These are phyloP conservation scores for Solanum sitiens DNA, from an alignment of 257 asterid genomes.

Conservation along the genomic window DNA sequence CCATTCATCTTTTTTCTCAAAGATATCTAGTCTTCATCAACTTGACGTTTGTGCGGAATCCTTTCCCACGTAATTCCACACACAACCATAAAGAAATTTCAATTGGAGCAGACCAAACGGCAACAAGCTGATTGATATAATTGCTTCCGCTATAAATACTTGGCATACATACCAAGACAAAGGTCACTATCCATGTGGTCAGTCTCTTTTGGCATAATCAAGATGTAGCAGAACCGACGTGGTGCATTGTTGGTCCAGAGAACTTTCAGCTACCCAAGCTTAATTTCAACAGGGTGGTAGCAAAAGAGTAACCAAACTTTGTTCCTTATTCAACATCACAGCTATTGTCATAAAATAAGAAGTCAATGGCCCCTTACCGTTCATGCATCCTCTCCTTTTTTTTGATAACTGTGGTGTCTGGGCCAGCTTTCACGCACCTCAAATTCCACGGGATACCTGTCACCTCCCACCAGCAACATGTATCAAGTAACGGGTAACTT, in stretches of 20 bases:
- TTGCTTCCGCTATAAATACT: not conserved
- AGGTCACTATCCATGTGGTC: not conserved
- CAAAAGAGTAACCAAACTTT: not conserved
- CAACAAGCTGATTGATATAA: not conserved
- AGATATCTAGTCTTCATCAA: not conserved
- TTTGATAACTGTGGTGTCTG: too few species aligned
- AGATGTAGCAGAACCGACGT: not conserved
- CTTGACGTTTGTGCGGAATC: not conserved
- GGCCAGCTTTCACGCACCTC: not conserved
- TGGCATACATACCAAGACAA: not conserved
- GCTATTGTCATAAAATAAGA: not conserved
- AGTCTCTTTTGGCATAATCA: not conserved
- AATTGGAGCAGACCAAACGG: not conserved
- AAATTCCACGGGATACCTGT: too few species aligned
- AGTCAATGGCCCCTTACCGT: not conserved
- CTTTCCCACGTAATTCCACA: not conserved
- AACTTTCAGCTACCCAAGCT: not conserved
- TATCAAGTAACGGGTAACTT: too few species aligned
- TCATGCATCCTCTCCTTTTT: not conserved
- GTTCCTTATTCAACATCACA: not conserved
- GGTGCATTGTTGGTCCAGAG: not conserved
- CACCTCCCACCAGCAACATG: too few species aligned
- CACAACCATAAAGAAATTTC: not conserved
- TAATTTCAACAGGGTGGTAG: not conserved
- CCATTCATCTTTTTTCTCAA: not conserved